Percentiles rank a stretch among this genome's conserved stretches.
phyloP scores from a whole-genome alignment of 108 stramenopile genomes.

The Nitzschia inconspicua region DNA sequence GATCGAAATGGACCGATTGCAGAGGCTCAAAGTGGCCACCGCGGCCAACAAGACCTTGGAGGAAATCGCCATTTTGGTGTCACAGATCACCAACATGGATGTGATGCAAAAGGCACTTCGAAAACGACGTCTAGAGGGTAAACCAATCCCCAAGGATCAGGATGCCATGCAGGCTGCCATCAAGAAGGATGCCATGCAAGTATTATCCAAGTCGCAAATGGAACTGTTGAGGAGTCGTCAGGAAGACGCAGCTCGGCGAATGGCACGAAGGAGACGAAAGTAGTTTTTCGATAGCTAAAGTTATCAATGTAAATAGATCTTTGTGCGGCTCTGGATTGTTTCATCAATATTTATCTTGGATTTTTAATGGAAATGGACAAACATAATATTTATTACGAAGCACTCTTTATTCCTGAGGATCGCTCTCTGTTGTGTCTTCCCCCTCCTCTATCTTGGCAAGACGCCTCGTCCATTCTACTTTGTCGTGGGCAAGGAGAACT shows the following conservation, averaged over 20 bases:
- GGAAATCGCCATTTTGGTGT: slow-evolving; percentile 56
- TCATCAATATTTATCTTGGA: too few species aligned
- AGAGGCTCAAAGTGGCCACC: slow-evolving; percentile 43
- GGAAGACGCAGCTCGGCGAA: slow-evolving; percentile 21
- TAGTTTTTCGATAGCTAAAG: too few species aligned
- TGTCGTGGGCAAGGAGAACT: slow-evolving; percentile 74
- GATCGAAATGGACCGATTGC: slow-evolving; percentile 41
- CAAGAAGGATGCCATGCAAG: slow-evolving; percentile 55
- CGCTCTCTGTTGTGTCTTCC: too few species aligned
- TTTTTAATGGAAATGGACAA: too few species aligned
- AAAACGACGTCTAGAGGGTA: slow-evolving; percentile 54
- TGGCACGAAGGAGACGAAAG: slow-evolving; percentile 23
- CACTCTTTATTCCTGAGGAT: too few species aligned
- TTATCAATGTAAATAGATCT: too few species aligned
- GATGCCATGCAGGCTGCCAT: slow-evolving; percentile 56
- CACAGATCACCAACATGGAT: slow-evolving; percentile 71
- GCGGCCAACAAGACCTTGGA: slow-evolving; percentile 51
- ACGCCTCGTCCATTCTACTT: too few species aligned
- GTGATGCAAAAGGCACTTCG: slow-evolving; percentile 79
- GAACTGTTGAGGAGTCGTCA: slow-evolving; percentile 44
- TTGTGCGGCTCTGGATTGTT: too few species aligned
- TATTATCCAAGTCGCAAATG: slow-evolving; percentile 61
- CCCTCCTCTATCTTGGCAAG: too few species aligned
- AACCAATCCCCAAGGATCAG: slow-evolving; percentile 58
- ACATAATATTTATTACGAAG: too few species aligned